Evolutionary conservation across 805 yeast genomes (phyloP), one percentile per base, ranked within the genome.

Genomic region (Saccharomycopsis oosterbeekiorum): DNA sequence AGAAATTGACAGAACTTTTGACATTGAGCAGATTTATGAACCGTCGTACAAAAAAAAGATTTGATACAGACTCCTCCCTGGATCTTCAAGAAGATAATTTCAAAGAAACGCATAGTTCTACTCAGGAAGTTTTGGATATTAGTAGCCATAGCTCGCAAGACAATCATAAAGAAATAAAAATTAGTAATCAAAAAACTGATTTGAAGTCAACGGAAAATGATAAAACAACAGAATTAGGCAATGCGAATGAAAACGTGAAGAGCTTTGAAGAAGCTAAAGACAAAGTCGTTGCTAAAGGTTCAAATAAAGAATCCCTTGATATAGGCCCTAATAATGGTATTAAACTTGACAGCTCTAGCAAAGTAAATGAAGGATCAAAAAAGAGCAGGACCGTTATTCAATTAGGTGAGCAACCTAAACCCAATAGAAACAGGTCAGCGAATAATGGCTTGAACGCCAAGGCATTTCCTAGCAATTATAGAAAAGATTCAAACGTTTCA

Each of bases 1-100:
- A 40, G 21, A 51, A 36, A 12, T 51, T 58, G 21, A 58, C 60
- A 34, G 54, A 58, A 58, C 54, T 50, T 40, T 40, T 58, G 11
- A 43, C 60, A 5, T 19, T 58, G 10, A 55, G 51, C 40, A 58
- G n/a, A 12, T 15, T 58, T 15, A 50, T 58, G 24, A 36, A 51
- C 26, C 54, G 56, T 36, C 40, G 42, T n/a, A 14, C 39, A 4
- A 53, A 54, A 17, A 51, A 57, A 47, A 29, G 43, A 34, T 24
- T 29, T 8, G 34, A 12, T 15, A 26, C 34, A 21, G 53, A 47
- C 21, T 21, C 34, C 24, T 47, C 53, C 21, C 53, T 47, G 43
- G 47, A 37, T 39, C 36, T 40, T 39, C 50, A 34, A 54, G 56
- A 15, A 54, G 36, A 26, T 21, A 41, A 19, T 39, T 36, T 4